Evolutionary conservation across 106 monocot species (phyloP), one percentile per base, ranked within the genome.

Genomic region (Xerophyta viscosa): DNA sequence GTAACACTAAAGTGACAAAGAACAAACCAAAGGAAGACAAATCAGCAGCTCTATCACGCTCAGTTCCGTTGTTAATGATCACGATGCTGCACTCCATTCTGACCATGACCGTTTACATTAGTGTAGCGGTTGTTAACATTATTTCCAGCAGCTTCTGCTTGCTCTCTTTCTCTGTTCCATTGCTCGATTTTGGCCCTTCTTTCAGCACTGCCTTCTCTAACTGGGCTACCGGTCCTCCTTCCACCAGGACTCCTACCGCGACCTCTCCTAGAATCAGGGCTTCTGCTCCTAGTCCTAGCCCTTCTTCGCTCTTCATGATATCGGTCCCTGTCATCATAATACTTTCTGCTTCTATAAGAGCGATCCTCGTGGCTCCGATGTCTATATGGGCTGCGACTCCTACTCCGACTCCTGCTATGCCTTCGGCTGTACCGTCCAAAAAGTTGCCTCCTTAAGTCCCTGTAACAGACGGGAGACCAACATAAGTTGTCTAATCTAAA

Each of bases 191-290:
- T 74, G 17, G 72, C 75, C 29, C 75, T 58, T 27, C 75, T 51
- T 52, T 75, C 75, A 28, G 33, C 75, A 26, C 76, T 76, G 2
- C 76, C 70, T 70, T 71, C 77, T 15, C 71, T 53, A 7, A 70
- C 61, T 10, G 70, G 76, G 46, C 70, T 71, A 44, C 56, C 55
- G 14, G 37, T 61, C 31, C 56, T 57, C 11, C 69, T 69, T 10
- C 62, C 54, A 8, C 31, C 55, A 54, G 68, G 69, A 53, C 75
- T 75, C 46, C 69, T 62, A 46, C 70, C 60, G 12, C 43, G 58
- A 9, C 41, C 55, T 47, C 63, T 57, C 51, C 15, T 64, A 14
- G 13, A 51, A 0, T 50, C 71, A 5, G 64, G 64, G 36, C 71
- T 71, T 50, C 58, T 48, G 25, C 64, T 71, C 50, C 64, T 54